Percentiles rank a stretch among this genome's conserved stretches.
These are phyloP conservation scores for Lenwebbia sp. DNA, from an alignment of 345 rosid species.

Conservation along the genomic window DNA sequence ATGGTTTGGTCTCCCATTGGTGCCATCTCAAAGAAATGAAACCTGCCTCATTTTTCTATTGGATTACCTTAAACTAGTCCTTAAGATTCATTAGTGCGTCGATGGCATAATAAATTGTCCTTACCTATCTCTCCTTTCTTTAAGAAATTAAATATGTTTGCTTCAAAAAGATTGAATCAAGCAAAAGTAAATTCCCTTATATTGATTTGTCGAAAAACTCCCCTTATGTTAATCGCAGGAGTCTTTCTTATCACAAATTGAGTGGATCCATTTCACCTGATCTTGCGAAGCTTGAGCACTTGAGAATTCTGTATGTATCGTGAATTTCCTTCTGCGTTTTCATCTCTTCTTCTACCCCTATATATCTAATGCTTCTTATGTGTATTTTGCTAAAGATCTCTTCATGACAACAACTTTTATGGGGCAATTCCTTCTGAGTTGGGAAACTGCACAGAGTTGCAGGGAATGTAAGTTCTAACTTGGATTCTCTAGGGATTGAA, in stretches of 20 bases:
- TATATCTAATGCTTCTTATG: constrained; percentile 2
- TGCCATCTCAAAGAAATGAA: not conserved
- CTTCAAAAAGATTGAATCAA: not conserved
- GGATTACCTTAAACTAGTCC: not conserved
- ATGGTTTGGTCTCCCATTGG: not conserved
- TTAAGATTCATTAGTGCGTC: not conserved
- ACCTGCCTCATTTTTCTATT: not conserved
- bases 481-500: not conserved
- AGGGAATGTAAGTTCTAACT: constrained; percentile 46
- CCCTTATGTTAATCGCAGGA: constrained; percentile 30
- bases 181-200: not conserved
- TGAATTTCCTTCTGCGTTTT: constrained; percentile 4
- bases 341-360: not conserved
- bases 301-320: constrained; percentile 62
- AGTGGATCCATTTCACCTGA: constrained; percentile 80
- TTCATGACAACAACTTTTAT: constrained; percentile 71
- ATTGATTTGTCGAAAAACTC: not conserved
- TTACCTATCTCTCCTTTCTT: not conserved
- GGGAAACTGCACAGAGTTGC: constrained; percentile 81
- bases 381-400: constrained; percentile 40
- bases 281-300: constrained; percentile 68
- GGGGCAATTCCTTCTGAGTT: constrained; percentile 77
- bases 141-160: not conserved
- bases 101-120: not conserved
- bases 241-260: constrained; percentile 65